phyloP scores from a whole-genome alignment of 441 rosid species.

The Kokia cookei region DNA sequence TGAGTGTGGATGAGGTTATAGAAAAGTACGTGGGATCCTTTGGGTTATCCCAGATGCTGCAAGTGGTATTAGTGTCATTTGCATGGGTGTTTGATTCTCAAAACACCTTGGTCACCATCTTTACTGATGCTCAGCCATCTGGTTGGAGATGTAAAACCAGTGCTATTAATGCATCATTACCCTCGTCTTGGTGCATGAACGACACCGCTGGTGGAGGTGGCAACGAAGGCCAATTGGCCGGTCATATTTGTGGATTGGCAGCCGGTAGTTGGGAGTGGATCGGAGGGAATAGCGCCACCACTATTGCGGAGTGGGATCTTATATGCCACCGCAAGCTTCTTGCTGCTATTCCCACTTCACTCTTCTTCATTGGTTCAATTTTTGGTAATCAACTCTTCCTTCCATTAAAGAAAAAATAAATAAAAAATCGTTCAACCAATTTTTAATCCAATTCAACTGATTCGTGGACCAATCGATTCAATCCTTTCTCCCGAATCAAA shows the following conservation, averaged over 20 bases:
- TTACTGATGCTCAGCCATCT: constrained; percentile 55
- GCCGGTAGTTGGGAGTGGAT: constrained; percentile 57
- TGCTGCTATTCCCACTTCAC: constrained; percentile 62
- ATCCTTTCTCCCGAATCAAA: no score
- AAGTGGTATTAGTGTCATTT: constrained; percentile 53
- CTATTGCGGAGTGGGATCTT: constrained; percentile 61
- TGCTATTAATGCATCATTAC: not conserved
- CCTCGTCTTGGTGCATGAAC: not conserved
- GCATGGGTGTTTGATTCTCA: constrained; percentile 75
- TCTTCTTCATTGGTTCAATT: constrained; percentile 60
- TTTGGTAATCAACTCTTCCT: constrained; percentile 23
- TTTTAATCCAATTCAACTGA: no score
- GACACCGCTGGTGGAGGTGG: not conserved
- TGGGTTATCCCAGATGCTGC: constrained; percentile 53
- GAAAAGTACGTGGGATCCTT: constrained; percentile 57
- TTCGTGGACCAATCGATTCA: no score
- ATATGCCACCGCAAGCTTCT: constrained; percentile 54
- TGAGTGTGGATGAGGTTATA: constrained; percentile 50
- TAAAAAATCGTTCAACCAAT: no score
- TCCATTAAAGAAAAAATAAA: not conserved
- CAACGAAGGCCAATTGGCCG: not conserved
- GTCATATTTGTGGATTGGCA: constrained; percentile 32
- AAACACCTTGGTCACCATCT: constrained; percentile 49
- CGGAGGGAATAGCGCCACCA: constrained; percentile 37
- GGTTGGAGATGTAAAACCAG: constrained; percentile 26